These are phyloP conservation scores for Macrophomina pseudophaseolina DNA, from an alignment of 2,329 filamentous ascomycete species.

Conservation along the genomic window DNA sequence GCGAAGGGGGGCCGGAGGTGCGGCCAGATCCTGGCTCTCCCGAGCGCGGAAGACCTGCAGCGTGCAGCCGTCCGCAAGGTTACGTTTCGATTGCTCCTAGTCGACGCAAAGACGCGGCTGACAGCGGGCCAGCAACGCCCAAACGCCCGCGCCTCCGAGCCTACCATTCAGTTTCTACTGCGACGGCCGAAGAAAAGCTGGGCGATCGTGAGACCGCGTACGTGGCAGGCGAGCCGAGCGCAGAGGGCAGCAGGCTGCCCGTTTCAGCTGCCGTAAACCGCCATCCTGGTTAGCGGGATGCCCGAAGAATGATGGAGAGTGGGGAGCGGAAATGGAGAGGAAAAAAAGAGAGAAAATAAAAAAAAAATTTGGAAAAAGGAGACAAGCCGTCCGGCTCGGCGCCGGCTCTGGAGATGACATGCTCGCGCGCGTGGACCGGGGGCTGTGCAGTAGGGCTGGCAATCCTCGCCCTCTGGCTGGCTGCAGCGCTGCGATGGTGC, in stretches of 20 bases:
- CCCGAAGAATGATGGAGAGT: neutral
- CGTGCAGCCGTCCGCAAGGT: slow-evolving; percentile 24
- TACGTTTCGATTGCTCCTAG: slow-evolving; percentile 23
- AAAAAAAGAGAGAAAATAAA: neutral
- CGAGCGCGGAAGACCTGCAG: slow-evolving; percentile 27
- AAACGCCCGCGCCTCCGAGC: neutral
- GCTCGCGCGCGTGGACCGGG: slow-evolving; percentile 6
- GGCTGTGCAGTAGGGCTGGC: slow-evolving; percentile 25
- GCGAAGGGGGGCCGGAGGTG: slow-evolving; percentile 5
- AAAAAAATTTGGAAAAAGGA: neutral
- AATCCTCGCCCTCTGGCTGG: slow-evolving; percentile 11
- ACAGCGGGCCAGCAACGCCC: slow-evolving; percentile 19
- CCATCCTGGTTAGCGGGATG: slow-evolving; percentile 25
- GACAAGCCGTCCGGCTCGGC: slow-evolving; percentile 3
- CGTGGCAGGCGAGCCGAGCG: slow-evolving; percentile 10
- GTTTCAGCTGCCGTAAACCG: slow-evolving; percentile 25
- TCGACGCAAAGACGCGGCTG: slow-evolving; percentile 20
- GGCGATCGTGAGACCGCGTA: slow-evolving; percentile 20
- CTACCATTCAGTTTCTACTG: neutral
- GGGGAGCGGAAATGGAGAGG: neutral
- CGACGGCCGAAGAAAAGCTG: neutral
- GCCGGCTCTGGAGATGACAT: slow-evolving; percentile 17
- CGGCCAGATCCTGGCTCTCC: slow-evolving; percentile 27
- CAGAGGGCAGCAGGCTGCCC: neutral
- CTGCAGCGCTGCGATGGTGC: slow-evolving; percentile 20